Conservation (phyloP, 768 basidiomycete genomes). For the Pulveroboletus ravenelii region DNA sequence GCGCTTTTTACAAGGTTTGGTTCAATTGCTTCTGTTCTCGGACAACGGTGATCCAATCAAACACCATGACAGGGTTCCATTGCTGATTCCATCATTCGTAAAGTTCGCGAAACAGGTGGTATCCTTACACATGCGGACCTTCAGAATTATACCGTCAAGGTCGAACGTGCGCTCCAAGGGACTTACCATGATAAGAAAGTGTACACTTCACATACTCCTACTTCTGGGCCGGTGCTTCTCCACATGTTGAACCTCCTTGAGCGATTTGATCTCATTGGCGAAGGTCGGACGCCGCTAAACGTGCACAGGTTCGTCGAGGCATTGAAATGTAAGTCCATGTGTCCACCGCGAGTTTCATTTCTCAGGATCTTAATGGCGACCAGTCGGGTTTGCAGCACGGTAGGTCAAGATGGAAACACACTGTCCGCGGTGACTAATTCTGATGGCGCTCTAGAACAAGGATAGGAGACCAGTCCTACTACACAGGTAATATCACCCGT, state of each 20-base stretch:
- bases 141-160: constrained; percentile 60
- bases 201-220: constrained; percentile 82
- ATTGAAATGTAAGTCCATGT: constrained; percentile 63
- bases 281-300: constrained; percentile 56
- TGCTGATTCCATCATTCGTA: constrained; percentile 71
- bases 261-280: constrained; percentile 50
- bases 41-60: constrained; percentile 10
- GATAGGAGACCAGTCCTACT: constrained; percentile 69
- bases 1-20: constrained; percentile 75
- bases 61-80: constrained; percentile 58
- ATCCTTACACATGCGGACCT: constrained; percentile 76
- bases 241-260: constrained; percentile 92
- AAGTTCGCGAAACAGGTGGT: constrained; percentile 69
- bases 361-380: constrained; percentile 4
- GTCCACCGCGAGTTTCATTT: constrained; percentile 10
- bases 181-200: constrained; percentile 74
- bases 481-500: constrained; percentile 47
- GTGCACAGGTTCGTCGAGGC: constrained; percentile 80
- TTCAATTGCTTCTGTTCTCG: constrained; percentile 8
- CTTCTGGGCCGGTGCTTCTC: constrained; percentile 84
- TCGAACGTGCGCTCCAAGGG: constrained; percentile 70
- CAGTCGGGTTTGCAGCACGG: constrained; percentile 65
- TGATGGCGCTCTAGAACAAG: constrained; percentile 54
- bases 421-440: constrained; percentile 4
- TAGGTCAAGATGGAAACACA: constrained; percentile 21